These are phyloP conservation scores for Nicotiana obtusifolia DNA, from an alignment of 257 asterid genomes.

Conservation along the genomic window DNA sequence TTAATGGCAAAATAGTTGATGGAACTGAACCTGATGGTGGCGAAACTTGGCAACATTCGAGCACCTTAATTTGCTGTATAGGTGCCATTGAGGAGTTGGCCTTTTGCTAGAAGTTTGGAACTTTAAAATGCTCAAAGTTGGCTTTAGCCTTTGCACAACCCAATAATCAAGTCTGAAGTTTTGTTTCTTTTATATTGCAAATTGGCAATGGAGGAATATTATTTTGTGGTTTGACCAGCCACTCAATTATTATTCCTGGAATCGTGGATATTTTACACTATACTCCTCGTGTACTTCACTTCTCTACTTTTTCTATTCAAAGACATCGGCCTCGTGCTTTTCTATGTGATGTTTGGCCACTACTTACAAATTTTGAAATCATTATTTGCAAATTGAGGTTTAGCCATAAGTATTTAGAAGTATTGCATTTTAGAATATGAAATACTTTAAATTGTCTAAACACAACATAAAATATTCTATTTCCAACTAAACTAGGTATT, in stretches of 20 bases:
- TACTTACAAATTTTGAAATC: background rate
- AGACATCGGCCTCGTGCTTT: background rate
- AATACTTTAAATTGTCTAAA: too few relatives aligned
- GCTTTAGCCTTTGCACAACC: background rate
- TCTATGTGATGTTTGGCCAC: too few relatives aligned
- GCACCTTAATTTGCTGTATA: background rate
- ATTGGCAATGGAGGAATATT: background rate
- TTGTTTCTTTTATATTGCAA: background rate
- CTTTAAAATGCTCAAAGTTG: background rate
- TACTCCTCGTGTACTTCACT: background rate
- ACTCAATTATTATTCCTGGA: background rate
- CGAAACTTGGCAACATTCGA: slow-evolving; percentile 38
- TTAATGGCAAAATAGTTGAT: slow-evolving; percentile 37
- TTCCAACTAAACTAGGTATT: too few relatives aligned
- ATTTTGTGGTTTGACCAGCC: background rate
- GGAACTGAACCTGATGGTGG: slow-evolving; percentile 31
- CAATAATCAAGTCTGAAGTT: too few relatives aligned
- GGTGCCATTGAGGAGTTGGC: background rate
- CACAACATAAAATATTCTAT: too few relatives aligned
- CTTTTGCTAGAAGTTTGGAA: background rate
- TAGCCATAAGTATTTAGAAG: too few relatives aligned
- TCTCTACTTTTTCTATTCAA: background rate
- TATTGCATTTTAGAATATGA: too few relatives aligned
- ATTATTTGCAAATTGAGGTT: too few relatives aligned
- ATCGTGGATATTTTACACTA: background rate